Conservation (phyloP, 2,329 filamentous ascomycete species). For the Allantophomopsis cytisporea region DNA sequence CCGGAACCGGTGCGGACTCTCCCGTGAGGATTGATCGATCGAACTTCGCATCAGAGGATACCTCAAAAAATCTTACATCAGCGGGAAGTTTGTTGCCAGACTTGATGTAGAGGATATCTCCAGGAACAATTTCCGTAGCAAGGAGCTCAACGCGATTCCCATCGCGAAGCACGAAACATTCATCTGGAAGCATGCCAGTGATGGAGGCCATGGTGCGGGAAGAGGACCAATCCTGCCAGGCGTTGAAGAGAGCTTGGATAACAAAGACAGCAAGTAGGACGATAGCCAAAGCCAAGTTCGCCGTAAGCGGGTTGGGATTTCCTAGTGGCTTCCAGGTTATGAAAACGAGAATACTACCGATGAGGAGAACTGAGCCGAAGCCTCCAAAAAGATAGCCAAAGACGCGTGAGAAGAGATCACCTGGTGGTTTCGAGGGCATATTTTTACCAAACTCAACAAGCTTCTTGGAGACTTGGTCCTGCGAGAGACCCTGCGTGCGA, state of each 20-base stretch:
- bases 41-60: constrained; percentile 53
- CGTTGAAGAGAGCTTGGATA: constrained; percentile 52
- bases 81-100: constrained; percentile 62
- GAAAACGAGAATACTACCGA: constrained; percentile 56
- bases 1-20: constrained; percentile 36
- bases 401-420: constrained; percentile 37
- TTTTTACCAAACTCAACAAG: constrained; percentile 48
- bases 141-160: constrained; percentile 30
- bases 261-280: constrained; percentile 55
- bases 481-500: constrained; percentile 38
- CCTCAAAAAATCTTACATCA: constrained; percentile 53
- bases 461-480: constrained; percentile 37
- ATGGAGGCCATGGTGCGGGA: constrained; percentile 64
- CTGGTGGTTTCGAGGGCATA: constrained; percentile 47
- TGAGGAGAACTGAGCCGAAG: constrained; percentile 55
- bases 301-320: constrained; percentile 42
- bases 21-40: constrained; percentile 59
- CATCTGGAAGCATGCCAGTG: constrained; percentile 60
- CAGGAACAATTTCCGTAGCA: constrained; percentile 50
- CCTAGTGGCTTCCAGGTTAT: constrained; percentile 62
- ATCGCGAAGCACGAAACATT: constrained; percentile 49
- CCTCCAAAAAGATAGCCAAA: constrained; percentile 61
- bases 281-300: constrained; percentile 58
- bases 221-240: constrained; percentile 60
- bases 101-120: constrained; percentile 54